Conservation (phyloP, 495 filamentous ascomycete genomes). For the Monascus purpureus region DNA sequence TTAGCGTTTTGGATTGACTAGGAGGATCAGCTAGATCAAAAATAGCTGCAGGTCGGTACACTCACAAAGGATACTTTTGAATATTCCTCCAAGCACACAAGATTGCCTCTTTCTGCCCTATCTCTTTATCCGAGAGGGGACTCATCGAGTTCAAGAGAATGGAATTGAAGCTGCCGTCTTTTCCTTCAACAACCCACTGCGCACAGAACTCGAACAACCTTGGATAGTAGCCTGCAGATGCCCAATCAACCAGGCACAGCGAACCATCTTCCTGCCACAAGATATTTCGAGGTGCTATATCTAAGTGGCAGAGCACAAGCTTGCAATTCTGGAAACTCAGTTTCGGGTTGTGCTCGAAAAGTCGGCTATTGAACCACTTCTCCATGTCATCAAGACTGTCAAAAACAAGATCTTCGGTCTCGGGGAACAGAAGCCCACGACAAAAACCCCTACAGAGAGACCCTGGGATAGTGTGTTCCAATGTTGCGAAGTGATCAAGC, state of each 20-base stretch:
- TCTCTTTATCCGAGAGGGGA: no score
- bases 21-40: no score
- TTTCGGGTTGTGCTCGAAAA: slow-evolving; percentile 2
- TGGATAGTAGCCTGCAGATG: slow-evolving; percentile 9
- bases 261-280: slow-evolving; percentile 5
- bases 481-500: slow-evolving; percentile 11
- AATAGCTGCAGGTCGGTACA: no score
- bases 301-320: slow-evolving; percentile 6
- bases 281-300: slow-evolving; percentile 5
- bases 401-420: slow-evolving; percentile 5
- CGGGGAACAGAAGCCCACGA: slow-evolving; percentile 10
- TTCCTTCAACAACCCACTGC: no score
- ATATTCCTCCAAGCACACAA: no score
- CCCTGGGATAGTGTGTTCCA: slow-evolving; percentile 7
- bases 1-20: no score
- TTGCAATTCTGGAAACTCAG: slow-evolving; percentile 1
- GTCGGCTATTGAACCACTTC: slow-evolving; percentile 5
- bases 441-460: slow-evolving; percentile 8
- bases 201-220: slow-evolving; percentile 16
- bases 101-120: no score
- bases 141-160: no score
- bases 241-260: slow-evolving; percentile 7
- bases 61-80: no score
- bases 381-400: slow-evolving; percentile 3
- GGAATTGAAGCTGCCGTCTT: no score